Base-by-base conservation (phyloP, 768 basidiomycete species). In the Trametes meyenii region DNA sequence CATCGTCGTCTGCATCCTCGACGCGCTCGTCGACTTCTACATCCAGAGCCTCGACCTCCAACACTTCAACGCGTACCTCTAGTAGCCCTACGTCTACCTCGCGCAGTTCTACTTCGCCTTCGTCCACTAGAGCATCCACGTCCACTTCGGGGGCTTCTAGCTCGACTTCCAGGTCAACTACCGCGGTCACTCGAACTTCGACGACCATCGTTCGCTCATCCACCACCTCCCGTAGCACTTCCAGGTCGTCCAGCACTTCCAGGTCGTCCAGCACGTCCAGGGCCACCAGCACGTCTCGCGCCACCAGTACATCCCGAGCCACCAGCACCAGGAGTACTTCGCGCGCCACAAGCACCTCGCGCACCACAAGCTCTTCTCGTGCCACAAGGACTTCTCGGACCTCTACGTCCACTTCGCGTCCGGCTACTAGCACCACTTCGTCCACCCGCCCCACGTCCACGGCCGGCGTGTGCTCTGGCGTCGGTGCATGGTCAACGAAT, bases 401-500 rank as follows among this genome's bases (percentile, higher is more conserved):
- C 24, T 52, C 51, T 17, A 23, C 45, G 19, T 16, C 26, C 8
- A 5, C 17, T 3, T 17, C 50, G 16, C 16, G 35, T 36, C 33
- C n/a, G 17, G 38, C 33, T 6, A n/a, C 8, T 3, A 51, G 35
- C 19, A 16, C n/a, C 6, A 36, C 50, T 16, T 51, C 50, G 19
- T 36, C 50, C 35, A n/a, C 50, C 3, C 12, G 38, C 70, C 35
- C 60, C 0, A 39, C 59, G 16, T 23, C 56, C 3, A 68, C 67
- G n/a, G 59, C 61, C 62, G 66, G 69, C 59, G 48, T 26, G 12
- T 58, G 57, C 26, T 57, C 65, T 0, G 63, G 66, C 5, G 66
- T 67, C 44, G 59, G 49, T 23, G 52, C 69, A 10, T 72, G 71
- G 71, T 62, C 61, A 14, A 61, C 54, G 40, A 67, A 62, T 55